Evolutionary conservation across 2,329 filamentous ascomycete genomes (phyloP).

Genomic region (Lasiodiplodia sp.): DNA sequence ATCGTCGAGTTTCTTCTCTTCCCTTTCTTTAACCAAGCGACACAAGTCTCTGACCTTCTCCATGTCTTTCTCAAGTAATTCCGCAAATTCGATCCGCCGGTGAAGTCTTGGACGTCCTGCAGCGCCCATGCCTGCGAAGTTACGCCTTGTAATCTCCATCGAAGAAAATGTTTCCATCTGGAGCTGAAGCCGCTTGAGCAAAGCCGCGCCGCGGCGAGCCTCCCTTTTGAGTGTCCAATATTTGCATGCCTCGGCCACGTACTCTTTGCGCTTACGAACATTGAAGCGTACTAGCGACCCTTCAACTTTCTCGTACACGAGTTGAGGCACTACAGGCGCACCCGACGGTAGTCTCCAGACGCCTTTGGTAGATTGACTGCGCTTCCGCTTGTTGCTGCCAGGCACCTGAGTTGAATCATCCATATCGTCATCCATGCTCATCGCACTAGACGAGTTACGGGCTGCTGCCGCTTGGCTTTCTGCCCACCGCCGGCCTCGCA

Average conservation of each 20-base stretch:
- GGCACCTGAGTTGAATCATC: constrained; percentile 53
- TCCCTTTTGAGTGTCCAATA: constrained; percentile 99
- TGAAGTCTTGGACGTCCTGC: constrained; percentile 79
- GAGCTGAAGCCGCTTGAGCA: constrained; percentile 90
- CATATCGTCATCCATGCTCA: constrained; percentile 56
- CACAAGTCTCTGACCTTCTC: constrained; percentile 76
- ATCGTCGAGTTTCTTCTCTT: constrained; percentile 78
- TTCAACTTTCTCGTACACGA: constrained; percentile 86
- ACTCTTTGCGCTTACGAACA: constrained; percentile 88
- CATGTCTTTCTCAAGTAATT: constrained; percentile 77
- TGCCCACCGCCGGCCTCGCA: constrained; percentile 90
- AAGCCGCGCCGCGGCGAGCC: constrained; percentile 85
- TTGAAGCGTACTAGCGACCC: constrained; percentile 82
- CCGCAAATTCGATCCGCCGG: constrained; percentile 87
- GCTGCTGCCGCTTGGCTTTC: constrained; percentile 82
- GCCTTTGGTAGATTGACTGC: constrained; percentile 64
- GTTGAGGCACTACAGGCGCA: constrained; percentile 89
- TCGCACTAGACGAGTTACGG: constrained; percentile 37
- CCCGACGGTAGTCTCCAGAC: constrained; percentile 94
- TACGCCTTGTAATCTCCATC: constrained; percentile 93
- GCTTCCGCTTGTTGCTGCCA: constrained; percentile 66
- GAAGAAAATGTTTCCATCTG: constrained; percentile 97
- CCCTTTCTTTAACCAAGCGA: constrained; percentile 75
- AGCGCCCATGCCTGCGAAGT: constrained; percentile 94
- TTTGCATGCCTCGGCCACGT: constrained; percentile 88